Percentiles rank a stretch among this genome's conserved stretches.
These are phyloP conservation scores for Carex littledalei DNA, from an alignment of 176 grass and related monocot genomes.

Conservation along the genomic window DNA sequence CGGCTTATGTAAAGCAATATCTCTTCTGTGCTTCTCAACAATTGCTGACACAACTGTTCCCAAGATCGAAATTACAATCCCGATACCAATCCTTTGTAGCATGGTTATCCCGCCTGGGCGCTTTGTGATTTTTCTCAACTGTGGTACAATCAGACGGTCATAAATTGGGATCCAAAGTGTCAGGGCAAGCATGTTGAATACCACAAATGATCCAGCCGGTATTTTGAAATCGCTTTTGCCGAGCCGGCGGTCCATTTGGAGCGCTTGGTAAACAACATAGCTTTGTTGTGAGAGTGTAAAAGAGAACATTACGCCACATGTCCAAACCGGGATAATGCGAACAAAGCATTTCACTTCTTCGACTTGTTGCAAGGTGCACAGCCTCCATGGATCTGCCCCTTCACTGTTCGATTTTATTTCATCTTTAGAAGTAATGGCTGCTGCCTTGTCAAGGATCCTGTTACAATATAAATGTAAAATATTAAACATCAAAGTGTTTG, in stretches of 20 bases:
- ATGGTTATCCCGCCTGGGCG: constrained; percentile 34
- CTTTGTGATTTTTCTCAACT: constrained; percentile 27
- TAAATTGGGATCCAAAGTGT: constrained; percentile 58
- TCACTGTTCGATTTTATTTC: not conserved
- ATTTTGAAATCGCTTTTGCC: constrained; percentile 32
- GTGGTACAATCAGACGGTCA: constrained; percentile 48
- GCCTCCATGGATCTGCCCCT: constrained; percentile 29
- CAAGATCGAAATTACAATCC: constrained; percentile 25
- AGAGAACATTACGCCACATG: constrained; percentile 47
- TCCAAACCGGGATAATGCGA: constrained; percentile 59
- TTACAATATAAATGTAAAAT: not conserved
- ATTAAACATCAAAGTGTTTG: not conserved
- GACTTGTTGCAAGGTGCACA: constrained; percentile 68
- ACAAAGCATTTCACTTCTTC: constrained; percentile 71
- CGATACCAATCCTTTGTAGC: constrained; percentile 37
- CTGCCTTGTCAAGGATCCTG: constrained; percentile 61
- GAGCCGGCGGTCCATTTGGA: constrained; percentile 48
- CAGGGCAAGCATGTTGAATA: constrained; percentile 67
- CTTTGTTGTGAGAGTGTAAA: constrained; percentile 33
- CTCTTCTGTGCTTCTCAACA: constrained; percentile 36
- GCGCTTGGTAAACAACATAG: constrained; percentile 59
- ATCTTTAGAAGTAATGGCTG: constrained; percentile 6
- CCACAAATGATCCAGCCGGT: constrained; percentile 47
- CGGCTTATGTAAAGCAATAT: not conserved
- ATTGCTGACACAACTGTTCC: constrained; percentile 36